phyloP scores from a whole-genome alignment of 2,329 filamentous ascomycete genomes.

The Tolypocladium inflatum region DNA sequence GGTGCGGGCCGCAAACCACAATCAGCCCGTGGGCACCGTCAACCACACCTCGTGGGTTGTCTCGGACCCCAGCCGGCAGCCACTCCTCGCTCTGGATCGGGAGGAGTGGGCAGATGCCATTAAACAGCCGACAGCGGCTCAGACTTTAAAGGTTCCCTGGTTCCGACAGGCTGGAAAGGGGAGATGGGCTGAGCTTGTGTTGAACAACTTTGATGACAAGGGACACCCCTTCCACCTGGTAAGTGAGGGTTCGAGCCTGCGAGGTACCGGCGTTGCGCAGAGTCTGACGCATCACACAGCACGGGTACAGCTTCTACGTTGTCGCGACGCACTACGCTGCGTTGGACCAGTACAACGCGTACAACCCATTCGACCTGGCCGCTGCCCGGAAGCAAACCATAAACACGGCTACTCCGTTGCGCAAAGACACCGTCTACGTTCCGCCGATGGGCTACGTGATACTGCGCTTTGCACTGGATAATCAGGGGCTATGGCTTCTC shows the following conservation, averaged over 20 bases:
- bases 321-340: constrained; percentile 4
- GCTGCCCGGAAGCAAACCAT: not conserved
- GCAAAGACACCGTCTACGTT: constrained; percentile 21
- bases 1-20: constrained; percentile 9
- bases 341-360: constrained; percentile 3
- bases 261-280: not conserved
- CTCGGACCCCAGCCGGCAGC: constrained; percentile 2
- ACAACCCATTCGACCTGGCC: constrained; percentile 7
- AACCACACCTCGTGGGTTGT: constrained; percentile 12
- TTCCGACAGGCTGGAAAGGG: constrained; percentile 9
- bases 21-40: constrained; percentile 11
- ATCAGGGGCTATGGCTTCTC: constrained; percentile 26
- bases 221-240: constrained; percentile 40
- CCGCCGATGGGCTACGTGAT: constrained; percentile 24
- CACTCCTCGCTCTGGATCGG: constrained; percentile 7
- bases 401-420: constrained; percentile 14
- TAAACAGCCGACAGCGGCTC: constrained; percentile 7
- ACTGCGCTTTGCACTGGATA: constrained; percentile 22
- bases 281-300: constrained; percentile 3
- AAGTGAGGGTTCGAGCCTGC: constrained; percentile 2
- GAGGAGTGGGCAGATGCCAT: constrained; percentile 6
- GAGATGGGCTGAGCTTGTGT: constrained; percentile 34
- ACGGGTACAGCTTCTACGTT: constrained; percentile 10
- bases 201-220: constrained; percentile 41
- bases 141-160: constrained; percentile 8